Base-by-base conservation (phyloP, 176 grass and related monocot species). In the Avena insularis region DNA sequence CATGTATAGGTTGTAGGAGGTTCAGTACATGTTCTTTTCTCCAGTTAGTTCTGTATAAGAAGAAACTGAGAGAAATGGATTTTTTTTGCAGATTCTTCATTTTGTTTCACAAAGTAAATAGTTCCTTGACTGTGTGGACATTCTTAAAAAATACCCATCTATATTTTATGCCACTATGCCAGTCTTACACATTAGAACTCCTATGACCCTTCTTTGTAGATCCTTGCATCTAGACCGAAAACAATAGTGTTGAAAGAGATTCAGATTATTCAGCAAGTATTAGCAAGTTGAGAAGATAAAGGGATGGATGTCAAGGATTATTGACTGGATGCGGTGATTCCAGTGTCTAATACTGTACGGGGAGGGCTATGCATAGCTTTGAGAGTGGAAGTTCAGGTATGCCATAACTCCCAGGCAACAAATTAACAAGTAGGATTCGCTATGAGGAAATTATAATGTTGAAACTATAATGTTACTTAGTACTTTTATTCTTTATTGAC, bases 251-350 rank as follows among this genome's bases (percentile, higher is more conserved):
- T 4, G 38, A 71, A 71, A 43, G 38, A 71, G 36, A 71, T 71
- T 71, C 19, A 21, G 17, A 71, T 21, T 71, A 46, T 45, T 46
- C 38, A 46, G 17, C 38, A 46, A 71, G 8, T 46, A 10, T 19
- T 46, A 72, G 38, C 38, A 72, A 72, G 69, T 46, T 72, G 69
- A 47, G 19, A 72, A 72, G 38, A 46, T 47, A 72, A n/a, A 21
- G 69, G 35, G 17, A 68, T 35, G 31, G 9, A 29, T 29, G 11
- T 1, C 62, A 46, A 21, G 38, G 38, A 46, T 12, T 21, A 11
- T 72, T 46, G 17, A 21, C 40, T 72, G 19, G 38, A 46, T 47
- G 69, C 2, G 38, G 21, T 72, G 69, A 72, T 4, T n/a, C 11
- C 12, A 31, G 25, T 13, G 4, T 4, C 61, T 71, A 45, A 71